Percentiles rank a stretch among this genome's conserved stretches.
Evolutionary conservation across 1,284 basidiomycete genomes (phyloP).

Genomic region (Anthracocystis panici-leucophaei): DNA sequence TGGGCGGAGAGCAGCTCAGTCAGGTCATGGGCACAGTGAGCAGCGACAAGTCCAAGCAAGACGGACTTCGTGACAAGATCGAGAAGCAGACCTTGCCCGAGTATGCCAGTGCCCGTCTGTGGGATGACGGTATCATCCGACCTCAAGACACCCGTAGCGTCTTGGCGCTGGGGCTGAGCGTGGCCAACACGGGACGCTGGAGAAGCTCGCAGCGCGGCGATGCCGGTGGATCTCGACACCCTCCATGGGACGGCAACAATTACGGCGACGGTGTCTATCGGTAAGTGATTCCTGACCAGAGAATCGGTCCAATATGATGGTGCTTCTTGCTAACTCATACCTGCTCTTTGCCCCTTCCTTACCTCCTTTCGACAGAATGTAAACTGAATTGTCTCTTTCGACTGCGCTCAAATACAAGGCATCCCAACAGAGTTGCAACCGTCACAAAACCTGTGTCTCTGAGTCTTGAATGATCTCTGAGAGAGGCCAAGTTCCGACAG

Average conservation of each 20-base stretch:
- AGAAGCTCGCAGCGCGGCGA: conserved; percentile 48
- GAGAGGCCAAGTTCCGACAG: too few species aligned
- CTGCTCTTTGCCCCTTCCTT: not conserved
- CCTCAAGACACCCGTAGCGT: conserved; percentile 90
- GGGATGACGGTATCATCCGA: conserved; percentile 94
- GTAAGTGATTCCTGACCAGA: not conserved
- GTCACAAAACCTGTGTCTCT: too few species aligned
- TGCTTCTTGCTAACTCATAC: not conserved
- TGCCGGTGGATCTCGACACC: conserved; percentile 47
- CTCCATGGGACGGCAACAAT: conserved; percentile 64
- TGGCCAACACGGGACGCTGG: conserved; percentile 72
- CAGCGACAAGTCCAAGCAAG: conserved; percentile 47
- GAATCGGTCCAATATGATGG: not conserved
- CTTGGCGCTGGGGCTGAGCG: conserved; percentile 83
- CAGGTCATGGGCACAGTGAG: conserved; percentile 92
- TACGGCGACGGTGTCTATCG: conserved; percentile 56
- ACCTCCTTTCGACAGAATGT: conserved; percentile 9
- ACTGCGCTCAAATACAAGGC: too few species aligned
- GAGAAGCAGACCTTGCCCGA: conserved; percentile 86
- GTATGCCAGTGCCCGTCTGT: conserved; percentile 88
- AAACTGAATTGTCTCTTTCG: not conserved
- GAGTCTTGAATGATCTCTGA: too few species aligned
- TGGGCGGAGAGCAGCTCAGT: conserved; percentile 92
- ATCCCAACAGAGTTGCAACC: too few species aligned
- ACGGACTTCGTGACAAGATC: conserved; percentile 80